A percentile compares a stretch with the other conserved stretches of the same genome.
Conservation (phyloP, 345 rosid species). For the Hypericum perforatum region DNA sequence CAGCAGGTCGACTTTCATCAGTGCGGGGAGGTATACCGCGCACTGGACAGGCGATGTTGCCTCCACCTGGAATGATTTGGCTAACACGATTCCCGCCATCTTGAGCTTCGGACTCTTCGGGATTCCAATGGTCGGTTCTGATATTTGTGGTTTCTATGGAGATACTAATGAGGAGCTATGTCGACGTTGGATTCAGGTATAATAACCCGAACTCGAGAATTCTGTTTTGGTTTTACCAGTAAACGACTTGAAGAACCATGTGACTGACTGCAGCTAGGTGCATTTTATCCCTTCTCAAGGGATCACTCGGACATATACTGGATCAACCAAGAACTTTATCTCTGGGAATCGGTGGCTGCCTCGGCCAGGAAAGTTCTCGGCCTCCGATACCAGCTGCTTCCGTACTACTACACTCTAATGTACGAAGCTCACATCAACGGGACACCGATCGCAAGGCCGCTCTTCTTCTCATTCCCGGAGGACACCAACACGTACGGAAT, state of each 20-base stretch:
- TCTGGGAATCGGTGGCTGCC: slow-evolving; percentile 66
- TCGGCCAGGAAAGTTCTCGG: slow-evolving; percentile 58
- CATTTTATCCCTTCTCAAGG: slow-evolving; percentile 76
- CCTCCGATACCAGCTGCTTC: slow-evolving; percentile 57
- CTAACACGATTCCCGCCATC: slow-evolving; percentile 46
- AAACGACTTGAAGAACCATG: no score
- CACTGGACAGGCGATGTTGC: slow-evolving; percentile 80
- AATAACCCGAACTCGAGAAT: no score
- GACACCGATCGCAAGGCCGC: slow-evolving; percentile 60
- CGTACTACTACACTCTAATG: slow-evolving; percentile 63
- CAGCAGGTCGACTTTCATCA: slow-evolving; percentile 57
- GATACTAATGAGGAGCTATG: slow-evolving; percentile 65
- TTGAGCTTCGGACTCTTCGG: slow-evolving; percentile 66
- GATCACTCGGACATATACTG: slow-evolving; percentile 36
- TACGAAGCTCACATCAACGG: slow-evolving; percentile 48
- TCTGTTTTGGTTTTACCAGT: no score
- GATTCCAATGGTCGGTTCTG: slow-evolving; percentile 81
- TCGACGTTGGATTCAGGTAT: slow-evolving; percentile 68
- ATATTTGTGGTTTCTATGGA: slow-evolving; percentile 53
- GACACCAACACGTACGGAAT: slow-evolving; percentile 45
- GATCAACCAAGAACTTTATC: slow-evolving; percentile 53
- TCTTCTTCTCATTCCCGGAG: slow-evolving; percentile 59
- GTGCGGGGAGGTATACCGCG: slow-evolving; percentile 72
- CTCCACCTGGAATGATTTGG: slow-evolving; percentile 61
- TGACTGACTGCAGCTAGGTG: slow-evolving; percentile 42